Percentiles rank a stretch among this genome's conserved stretches.
phyloP scores from a whole-genome alignment of 257 asterid genomes.

The Apocynum venetum region DNA sequence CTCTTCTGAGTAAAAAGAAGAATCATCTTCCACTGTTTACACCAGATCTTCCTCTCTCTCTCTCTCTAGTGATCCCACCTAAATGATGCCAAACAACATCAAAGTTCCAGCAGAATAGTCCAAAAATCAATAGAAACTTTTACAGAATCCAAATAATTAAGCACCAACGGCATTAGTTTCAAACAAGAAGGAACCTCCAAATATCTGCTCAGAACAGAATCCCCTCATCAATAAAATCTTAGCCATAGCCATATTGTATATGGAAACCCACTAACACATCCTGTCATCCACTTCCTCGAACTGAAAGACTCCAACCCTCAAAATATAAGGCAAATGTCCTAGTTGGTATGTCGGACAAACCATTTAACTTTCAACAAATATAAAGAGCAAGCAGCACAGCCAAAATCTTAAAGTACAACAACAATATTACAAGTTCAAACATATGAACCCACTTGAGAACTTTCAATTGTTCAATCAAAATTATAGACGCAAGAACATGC shows the following conservation, averaged over 20 bases:
- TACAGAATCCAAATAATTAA: not conserved
- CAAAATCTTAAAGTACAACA: not conserved
- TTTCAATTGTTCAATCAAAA: not conserved
- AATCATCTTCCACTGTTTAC: not conserved
- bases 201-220: not conserved
- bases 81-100: not conserved
- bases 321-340: too few relatives aligned
- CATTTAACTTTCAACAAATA: not conserved
- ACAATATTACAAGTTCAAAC: not conserved
- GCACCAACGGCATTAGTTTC: not conserved
- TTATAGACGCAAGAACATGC: too few relatives aligned
- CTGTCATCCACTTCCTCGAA: not conserved
- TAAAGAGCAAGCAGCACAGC: not conserved
- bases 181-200: not conserved
- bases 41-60: not conserved
- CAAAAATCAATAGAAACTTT: not conserved
- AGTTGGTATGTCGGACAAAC: not conserved
- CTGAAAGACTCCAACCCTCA: not conserved
- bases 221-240: not conserved
- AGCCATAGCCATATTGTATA: not conserved
- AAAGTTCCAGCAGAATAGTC: not conserved
- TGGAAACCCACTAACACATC: not conserved
- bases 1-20: not conserved
- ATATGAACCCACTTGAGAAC: not conserved
- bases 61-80: not conserved